Evolutionary conservation across 1,284 basidiomycete species (phyloP).

Genomic region (Marasmius oreades): DNA sequence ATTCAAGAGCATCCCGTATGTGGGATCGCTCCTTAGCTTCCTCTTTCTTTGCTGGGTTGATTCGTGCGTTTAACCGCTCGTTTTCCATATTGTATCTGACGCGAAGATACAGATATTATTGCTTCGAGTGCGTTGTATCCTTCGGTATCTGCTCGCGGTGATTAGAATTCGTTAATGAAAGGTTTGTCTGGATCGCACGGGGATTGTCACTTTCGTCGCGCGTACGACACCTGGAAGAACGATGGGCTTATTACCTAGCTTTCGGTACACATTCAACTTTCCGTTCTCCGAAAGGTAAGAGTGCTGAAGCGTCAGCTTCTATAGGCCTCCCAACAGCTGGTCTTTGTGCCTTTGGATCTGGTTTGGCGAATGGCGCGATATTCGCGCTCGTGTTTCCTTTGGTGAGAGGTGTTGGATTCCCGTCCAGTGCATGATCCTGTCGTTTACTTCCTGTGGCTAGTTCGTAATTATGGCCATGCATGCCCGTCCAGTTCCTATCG

Average conservation of each 20-base stretch:
- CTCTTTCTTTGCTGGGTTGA: conserved; percentile 80
- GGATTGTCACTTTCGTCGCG: conserved; percentile 65
- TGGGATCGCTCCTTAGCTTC: conserved; percentile 60
- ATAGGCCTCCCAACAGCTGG: conserved; percentile 61
- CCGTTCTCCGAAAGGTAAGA: not conserved
- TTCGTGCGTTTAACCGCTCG: conserved; percentile 51
- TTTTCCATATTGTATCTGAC: conserved; percentile 5
- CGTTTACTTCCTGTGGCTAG: conserved; percentile 32
- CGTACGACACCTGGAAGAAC: conserved; percentile 74
- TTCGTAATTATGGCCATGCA: conserved; percentile 79
- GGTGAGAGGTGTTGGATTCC: conserved; percentile 37
- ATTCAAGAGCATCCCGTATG: conserved; percentile 57
- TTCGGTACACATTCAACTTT: conserved; percentile 52
- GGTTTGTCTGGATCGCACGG: conserved; percentile 75
- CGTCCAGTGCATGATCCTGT: conserved; percentile 10
- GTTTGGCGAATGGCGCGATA: conserved; percentile 70
- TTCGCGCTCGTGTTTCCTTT: conserved; percentile 78
- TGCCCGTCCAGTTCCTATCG: conserved; percentile 58
- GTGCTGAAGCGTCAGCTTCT: conserved; percentile 4
- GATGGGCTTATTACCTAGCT: conserved; percentile 82
- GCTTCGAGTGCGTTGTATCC: conserved; percentile 69
- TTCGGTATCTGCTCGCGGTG: conserved; percentile 2
- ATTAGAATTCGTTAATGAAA: conserved; percentile 24
- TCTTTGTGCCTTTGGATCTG: conserved; percentile 66
- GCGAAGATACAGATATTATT: conserved; percentile 66